A percentile compares a stretch with the other conserved stretches of the same genome.
Evolutionary conservation across 257 asterid species (phyloP).

Genomic region (Solanum pennellii): DNA sequence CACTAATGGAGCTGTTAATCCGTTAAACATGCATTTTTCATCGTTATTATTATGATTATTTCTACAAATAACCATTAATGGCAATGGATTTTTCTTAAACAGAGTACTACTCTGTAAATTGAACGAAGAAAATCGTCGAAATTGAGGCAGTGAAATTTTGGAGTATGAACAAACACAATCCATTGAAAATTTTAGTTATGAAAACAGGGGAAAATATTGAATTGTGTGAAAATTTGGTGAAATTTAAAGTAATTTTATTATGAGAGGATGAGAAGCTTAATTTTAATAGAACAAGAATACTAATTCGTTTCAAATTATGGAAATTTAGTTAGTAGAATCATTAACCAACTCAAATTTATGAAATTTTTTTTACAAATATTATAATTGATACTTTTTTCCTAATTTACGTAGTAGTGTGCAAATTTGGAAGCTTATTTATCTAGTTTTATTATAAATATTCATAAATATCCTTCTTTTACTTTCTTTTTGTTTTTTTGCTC

Average conservation of each 20-base stretch:
- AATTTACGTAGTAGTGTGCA: too few relatives aligned
- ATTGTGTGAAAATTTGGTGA: not conserved
- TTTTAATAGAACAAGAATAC: not conserved
- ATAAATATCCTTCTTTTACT: too few relatives aligned
- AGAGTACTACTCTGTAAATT: not conserved
- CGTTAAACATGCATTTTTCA: slow-evolving; percentile 25
- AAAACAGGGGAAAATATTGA: not conserved
- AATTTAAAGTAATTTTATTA: not conserved
- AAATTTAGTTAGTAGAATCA: too few relatives aligned
- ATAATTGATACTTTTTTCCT: not conserved
- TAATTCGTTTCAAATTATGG: not conserved
- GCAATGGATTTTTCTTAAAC: slow-evolving; percentile 7
- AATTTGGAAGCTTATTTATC: too few relatives aligned
- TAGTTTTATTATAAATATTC: too few relatives aligned
- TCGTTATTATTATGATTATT: slow-evolving; percentile 1
- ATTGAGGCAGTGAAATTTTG: not conserved
- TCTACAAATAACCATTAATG: slow-evolving; percentile 9
- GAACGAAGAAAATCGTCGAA: slow-evolving; percentile 1
- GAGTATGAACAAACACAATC: slow-evolving; percentile 26
- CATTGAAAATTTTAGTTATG: slow-evolving; percentile 13
- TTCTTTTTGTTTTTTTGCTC: too few relatives aligned
- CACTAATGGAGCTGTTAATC: slow-evolving; percentile 59
- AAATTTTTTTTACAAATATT: not conserved
- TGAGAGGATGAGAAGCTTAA: not conserved
- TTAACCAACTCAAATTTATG: not conserved